Base-by-base conservation (phyloP, 257 asterid species). In the Scutellaria galericulata region DNA sequence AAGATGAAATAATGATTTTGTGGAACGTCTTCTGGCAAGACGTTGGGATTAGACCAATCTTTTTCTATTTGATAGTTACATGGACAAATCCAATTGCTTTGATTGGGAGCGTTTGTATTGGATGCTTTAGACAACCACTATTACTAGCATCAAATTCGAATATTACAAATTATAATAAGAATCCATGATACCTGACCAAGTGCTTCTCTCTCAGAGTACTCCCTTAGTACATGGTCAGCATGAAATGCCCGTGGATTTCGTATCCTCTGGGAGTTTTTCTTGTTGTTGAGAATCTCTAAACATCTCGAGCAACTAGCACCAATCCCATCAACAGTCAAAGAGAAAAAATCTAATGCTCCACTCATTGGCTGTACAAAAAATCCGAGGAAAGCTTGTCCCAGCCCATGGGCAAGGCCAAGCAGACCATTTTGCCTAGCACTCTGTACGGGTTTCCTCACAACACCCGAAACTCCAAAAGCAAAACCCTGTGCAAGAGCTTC, bases 401-500 rank as follows among this genome's bases (percentile, higher is more conserved):
- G 82, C 40, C 99, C 99, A 81, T 95, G 99, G 71, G 96, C 99
- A 76, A 95, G 91, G 78, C 99, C 99, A 73, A 89, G 90, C 81
- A 95, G 82, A 75, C 99, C 99, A 81, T 90, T 85, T 82, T 91
- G 91, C 78, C 99, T 82, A 62, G 98, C 99, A 72, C 94, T 95
- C 83, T 91, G 97, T 68, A 95, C 84, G 18, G 99, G 99, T 78
- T 92, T 95, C 66, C 93, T 91, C 77, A 95, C 88, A 65, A 95
- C 95, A 73, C 99, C 99, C 0, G 99, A 85, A 66, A 95, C 84
- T 61, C 99, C 99, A 80, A 95, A 95, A 67, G 95, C 99, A 82
- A 95, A 73, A 75, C 99, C 99, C 81, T 95, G 99, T 9, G 99
- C 99, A 60, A 95, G 88, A 82, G 99, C 99, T 86, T 95, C 99